phyloP scores from a whole-genome alignment of 2,329 filamentous ascomycete species.

The Diplodia mutila region DNA sequence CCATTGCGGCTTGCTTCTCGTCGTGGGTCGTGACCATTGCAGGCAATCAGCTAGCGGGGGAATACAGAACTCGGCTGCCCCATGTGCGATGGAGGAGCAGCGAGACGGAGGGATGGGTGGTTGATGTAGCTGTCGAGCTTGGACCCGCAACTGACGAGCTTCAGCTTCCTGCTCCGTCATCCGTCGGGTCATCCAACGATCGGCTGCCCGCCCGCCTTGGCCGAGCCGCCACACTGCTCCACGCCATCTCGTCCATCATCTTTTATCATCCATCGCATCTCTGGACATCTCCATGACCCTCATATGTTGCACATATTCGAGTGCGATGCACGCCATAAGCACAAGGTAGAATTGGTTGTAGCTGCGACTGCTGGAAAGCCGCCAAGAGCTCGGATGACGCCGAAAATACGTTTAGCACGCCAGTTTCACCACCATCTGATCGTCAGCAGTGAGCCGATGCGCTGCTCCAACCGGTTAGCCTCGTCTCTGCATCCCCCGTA shows the following conservation, averaged over 20 bases:
- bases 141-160: constrained; percentile 22
- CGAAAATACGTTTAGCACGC: constrained; percentile 6
- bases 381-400: neutral
- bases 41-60: neutral
- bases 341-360: no score
- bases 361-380: no score
- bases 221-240: neutral
- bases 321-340: no score
- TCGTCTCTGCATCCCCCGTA: neutral
- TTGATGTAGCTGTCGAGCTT: constrained; percentile 23
- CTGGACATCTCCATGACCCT: neutral
- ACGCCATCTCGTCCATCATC: neutral
- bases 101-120: neutral
- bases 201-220: constrained; percentile 8
- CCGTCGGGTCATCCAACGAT: no score
- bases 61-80: constrained; percentile 15
- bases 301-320: neutral
- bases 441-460: neutral
- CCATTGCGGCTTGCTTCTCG: constrained; percentile 40
- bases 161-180: constrained; percentile 15
- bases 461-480: neutral
- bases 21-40: constrained; percentile 14
- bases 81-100: constrained; percentile 21
- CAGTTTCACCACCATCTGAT: neutral
- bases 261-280: neutral